Evolutionary conservation across 208 protist genomes (phyloP).

Genomic region (Trichomonas vaginalis): DNA sequence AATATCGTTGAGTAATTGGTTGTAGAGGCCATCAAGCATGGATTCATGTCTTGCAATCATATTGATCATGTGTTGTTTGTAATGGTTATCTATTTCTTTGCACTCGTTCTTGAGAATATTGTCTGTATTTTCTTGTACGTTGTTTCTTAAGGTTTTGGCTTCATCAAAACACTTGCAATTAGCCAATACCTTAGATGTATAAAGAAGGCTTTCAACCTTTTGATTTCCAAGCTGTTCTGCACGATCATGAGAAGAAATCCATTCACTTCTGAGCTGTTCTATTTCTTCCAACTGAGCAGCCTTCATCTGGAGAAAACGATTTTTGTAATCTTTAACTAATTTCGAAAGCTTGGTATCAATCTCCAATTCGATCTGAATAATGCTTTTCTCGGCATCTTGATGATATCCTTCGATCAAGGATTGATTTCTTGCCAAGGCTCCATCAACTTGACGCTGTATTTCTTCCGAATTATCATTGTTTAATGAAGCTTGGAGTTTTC

Average conservation of each 20-base stretch:
- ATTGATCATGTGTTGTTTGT: neutral
- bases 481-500: neutral
- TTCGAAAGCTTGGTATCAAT: neutral
- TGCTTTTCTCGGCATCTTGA: neutral
- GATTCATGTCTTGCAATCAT: neutral
- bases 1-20: neutral
- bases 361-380: neutral
- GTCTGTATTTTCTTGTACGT: neutral
- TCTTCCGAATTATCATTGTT: neutral
- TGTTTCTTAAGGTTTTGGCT: neutral
- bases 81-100: neutral
- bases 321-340: neutral
- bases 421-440: neutral
- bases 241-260: neutral
- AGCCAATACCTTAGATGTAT: neutral
- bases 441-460: neutral
- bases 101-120: neutral
- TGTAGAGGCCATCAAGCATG: neutral
- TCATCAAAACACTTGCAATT: neutral
- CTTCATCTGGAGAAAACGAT: neutral
- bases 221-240: neutral
- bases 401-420: neutral
- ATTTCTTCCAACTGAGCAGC: neutral
- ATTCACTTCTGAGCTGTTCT: neutral
- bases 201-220: neutral